A percentile compares a stretch with the other conserved stretches of the same genome.
phyloP scores from a whole-genome alignment of 2,329 filamentous ascomycete genomes.

The Stagonosporopsis rhizophila region DNA sequence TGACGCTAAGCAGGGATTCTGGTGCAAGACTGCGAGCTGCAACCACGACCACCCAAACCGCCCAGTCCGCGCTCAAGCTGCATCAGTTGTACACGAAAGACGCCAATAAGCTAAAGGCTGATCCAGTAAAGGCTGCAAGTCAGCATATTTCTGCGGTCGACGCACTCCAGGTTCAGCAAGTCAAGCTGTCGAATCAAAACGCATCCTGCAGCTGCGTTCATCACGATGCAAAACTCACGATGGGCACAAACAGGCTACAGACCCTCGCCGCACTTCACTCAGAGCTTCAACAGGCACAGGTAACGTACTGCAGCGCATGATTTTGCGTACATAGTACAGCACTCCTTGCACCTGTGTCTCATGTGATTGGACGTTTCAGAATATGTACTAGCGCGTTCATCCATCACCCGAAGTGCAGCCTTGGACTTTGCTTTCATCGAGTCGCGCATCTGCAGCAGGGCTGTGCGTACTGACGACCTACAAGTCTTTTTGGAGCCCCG shows the following conservation, averaged over 20 bases:
- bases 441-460: slow-evolving; percentile 11
- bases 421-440: slow-evolving; percentile 13
- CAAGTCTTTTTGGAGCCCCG: slow-evolving; percentile 22
- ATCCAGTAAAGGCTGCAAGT: background rate
- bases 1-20: slow-evolving; percentile 14
- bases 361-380: slow-evolving; percentile 8
- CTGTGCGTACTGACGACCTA: slow-evolving; percentile 19
- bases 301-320: slow-evolving; percentile 23
- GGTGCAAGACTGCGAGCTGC: background rate
- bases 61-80: background rate
- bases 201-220: background rate
- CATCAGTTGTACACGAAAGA: background rate
- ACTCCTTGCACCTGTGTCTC: slow-evolving; percentile 10
- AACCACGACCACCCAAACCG: background rate
- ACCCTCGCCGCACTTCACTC: background rate
- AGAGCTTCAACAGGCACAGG: slow-evolving; percentile 26
- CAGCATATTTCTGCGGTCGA: background rate
- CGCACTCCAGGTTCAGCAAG: background rate
- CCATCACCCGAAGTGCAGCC: slow-evolving; percentile 18
- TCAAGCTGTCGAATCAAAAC: slow-evolving; percentile 17
- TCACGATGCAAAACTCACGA: slow-evolving; percentile 26
- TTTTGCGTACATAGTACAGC: slow-evolving; percentile 11
- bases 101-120: background rate
- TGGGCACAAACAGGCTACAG: slow-evolving; percentile 22
- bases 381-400: slow-evolving; percentile 35